phyloP scores from a whole-genome alignment of 192 early-diverging fungal genomes.

The Mortierella claussenii region DNA sequence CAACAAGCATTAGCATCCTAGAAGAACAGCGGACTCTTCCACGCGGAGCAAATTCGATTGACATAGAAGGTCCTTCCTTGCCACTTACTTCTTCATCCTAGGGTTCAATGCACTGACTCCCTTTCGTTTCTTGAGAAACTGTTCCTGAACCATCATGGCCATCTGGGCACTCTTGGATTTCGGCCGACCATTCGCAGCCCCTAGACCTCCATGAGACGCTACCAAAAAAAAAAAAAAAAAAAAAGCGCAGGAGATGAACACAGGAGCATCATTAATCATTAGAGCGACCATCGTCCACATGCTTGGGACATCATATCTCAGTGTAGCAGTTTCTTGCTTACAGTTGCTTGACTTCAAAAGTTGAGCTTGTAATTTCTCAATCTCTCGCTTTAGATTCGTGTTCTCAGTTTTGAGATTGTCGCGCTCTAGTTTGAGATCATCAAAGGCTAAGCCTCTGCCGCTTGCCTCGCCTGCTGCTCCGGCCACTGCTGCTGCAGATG shows the following conservation, averaged over 20 bases:
- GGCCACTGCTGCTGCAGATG: not conserved
- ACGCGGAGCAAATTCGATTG: too few species aligned
- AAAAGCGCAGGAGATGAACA: not conserved
- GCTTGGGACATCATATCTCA: too few species aligned
- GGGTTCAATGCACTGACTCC: slow-evolving; percentile 37
- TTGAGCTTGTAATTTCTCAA: slow-evolving; percentile 27
- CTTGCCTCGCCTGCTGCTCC: not conserved
- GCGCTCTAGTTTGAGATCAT: slow-evolving; percentile 41
- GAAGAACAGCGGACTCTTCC: too few species aligned
- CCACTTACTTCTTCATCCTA: slow-evolving; percentile 37
- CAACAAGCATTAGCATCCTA: not conserved
- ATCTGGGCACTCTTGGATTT: slow-evolving; percentile 35
- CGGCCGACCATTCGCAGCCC: slow-evolving; percentile 22
- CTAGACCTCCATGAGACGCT: slow-evolving; percentile 2
- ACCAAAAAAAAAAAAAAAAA: not conserved
- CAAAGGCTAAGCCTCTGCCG: slow-evolving; percentile 12
- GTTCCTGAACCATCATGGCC: slow-evolving; percentile 34
- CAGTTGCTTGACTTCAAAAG: slow-evolving; percentile 12
- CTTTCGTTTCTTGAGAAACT: slow-evolving; percentile 43
- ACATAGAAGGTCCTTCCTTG: not conserved
- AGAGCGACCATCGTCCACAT: too few species aligned
- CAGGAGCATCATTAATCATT: too few species aligned
- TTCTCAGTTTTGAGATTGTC: slow-evolving; percentile 39
- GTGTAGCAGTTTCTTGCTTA: too few species aligned
- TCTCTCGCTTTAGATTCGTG: slow-evolving; percentile 22